phyloP scores from a whole-genome alignment of 1,284 basidiomycete species.

The Cerrena zonata region DNA sequence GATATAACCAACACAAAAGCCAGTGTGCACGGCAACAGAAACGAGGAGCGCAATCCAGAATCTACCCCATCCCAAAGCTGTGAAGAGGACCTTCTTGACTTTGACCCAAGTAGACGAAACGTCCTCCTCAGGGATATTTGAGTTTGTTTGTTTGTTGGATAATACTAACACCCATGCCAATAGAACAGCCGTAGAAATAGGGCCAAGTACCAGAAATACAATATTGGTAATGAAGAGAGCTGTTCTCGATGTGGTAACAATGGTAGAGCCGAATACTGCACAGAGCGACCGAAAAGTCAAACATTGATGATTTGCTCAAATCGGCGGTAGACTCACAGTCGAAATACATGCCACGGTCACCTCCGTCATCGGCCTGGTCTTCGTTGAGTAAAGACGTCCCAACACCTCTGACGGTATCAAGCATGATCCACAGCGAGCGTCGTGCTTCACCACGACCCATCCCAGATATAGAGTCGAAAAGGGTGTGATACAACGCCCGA shows the following conservation, averaged over 20 bases:
- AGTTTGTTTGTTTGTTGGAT: conserved; percentile 12
- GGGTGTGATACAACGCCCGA: conserved; percentile 64
- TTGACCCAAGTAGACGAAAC: conserved; percentile 7
- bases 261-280: conserved; percentile 53
- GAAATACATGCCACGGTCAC: conserved; percentile 52
- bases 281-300: background rate
- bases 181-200: conserved; percentile 46
- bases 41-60: conserved; percentile 56
- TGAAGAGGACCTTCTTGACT: conserved; percentile 12
- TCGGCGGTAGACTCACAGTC: conserved; percentile 47
- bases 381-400: conserved; percentile 49
- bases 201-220: conserved; percentile 54
- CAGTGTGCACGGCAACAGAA: conserved; percentile 39
- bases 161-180: conserved; percentile 25
- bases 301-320: background rate
- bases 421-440: conserved; percentile 65
- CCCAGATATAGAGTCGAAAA: conserved; percentile 55
- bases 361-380: conserved; percentile 27
- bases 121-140: conserved; percentile 2
- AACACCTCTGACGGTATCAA: conserved; percentile 55
- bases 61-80: conserved; percentile 33
- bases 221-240: conserved; percentile 53
- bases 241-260: conserved; percentile 51
- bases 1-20: conserved; percentile 44
- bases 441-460: conserved; percentile 41